Conservation (phyloP, 176 grass and related monocot species). For the Saccharum officinarum region DNA sequence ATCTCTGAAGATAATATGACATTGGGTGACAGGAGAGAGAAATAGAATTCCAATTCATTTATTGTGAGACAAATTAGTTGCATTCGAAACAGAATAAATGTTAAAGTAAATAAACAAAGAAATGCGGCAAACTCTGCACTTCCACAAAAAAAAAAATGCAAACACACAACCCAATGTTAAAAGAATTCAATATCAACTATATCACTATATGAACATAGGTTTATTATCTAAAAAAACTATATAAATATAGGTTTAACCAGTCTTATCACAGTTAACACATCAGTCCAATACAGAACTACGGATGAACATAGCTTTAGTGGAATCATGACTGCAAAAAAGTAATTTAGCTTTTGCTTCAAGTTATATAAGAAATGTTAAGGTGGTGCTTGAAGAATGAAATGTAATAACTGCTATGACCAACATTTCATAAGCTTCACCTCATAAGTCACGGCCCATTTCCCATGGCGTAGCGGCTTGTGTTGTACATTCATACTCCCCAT, state of each 20-base stretch:
- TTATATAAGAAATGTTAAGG: neutral
- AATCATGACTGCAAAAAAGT: neutral
- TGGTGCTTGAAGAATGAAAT: conserved; percentile 21
- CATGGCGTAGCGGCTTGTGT: conserved; percentile 66
- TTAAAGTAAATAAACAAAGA: neutral
- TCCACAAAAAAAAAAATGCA: neutral
- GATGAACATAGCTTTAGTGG: neutral
- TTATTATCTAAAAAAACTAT: neutral
- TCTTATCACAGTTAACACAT: neutral
- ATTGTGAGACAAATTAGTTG: neutral
- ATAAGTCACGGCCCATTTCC: conserved; percentile 88
- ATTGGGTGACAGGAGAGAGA: neutral
- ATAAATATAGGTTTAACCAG: neutral
- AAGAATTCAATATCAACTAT: neutral
- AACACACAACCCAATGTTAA: neutral
- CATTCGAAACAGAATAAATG: neutral
- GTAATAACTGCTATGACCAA: neutral
- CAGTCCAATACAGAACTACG: neutral
- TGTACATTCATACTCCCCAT: conserved; percentile 78
- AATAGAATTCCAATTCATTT: neutral
- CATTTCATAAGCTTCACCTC: conserved; percentile 51
- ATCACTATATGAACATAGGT: neutral
- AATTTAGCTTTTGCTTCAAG: neutral
- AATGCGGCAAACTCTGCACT: conserved; percentile 2
- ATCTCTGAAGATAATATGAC: neutral